Evolutionary conservation across 306 rosid genomes (phyloP), one percentile per base, ranked within the genome.

Genomic region (Senna tora): DNA sequence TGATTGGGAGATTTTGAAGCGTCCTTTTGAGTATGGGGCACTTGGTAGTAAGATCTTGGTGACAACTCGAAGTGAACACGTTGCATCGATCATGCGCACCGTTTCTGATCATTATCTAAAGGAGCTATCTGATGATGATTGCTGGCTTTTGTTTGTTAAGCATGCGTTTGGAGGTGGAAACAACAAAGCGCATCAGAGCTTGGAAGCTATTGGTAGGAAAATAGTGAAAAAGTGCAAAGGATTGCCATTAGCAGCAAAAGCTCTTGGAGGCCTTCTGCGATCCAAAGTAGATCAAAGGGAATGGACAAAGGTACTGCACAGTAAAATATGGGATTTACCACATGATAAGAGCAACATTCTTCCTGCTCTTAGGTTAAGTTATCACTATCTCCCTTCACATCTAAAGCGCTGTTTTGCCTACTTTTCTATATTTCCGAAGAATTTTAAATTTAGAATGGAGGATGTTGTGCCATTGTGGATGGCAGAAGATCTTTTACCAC

Each of bases 391-490:
- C 7, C 63, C 68, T 3, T 22, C 69, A 32, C 34, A 47, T 36
- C 71, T 69, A 2, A 34, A 68, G 56, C 76, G 58, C 12, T 75
- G 80, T 39, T 75, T 80, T 19, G 69, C 65, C 11, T 75, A 33
- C 14, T 80, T 77, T 50, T 69, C 80, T 25, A 28, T 80, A 21
- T 80, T 70, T 58, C 84, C 80, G 11, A 70, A 70, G 30, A 67
- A 71, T 36, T 46, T 55, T 39, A 6, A n/a, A 4, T 68, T 75
- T 47, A 13, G 19, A 17, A 64, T 9, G 58, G 36, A 65, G 6
- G 20, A 38, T 0, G 10, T 75, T 4, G 38, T 80, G 15, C 14
- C 5, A 11, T 36, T 69, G 13, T 80, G 77, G 80, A 71, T 70
- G 77, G 80, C 80, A 22, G 69, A 80, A 36, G 77, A 71, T 12